Base-by-base conservation (phyloP, 108 stramenopile genomes). In the Skeletonema tropicum region DNA sequence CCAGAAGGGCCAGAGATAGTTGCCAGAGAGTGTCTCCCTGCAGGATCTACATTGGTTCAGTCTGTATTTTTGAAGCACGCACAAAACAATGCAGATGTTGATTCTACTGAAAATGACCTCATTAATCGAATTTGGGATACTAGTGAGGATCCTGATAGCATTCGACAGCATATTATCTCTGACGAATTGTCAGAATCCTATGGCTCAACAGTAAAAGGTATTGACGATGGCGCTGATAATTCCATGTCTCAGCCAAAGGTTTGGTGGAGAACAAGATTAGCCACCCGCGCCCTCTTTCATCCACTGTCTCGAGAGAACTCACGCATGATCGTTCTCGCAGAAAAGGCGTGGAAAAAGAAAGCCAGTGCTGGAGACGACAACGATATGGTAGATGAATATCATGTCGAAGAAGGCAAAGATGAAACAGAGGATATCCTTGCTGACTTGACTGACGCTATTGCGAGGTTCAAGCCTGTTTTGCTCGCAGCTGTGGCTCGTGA, bases 61-160 rank as follows among this genome's bases (percentile, higher is more conserved):
- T 75, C 68, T n/a, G 60, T 83, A 38, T 79, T 76, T 75, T 57
- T 65, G 70, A n/a, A 64, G 31, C 64, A 33, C 41, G 45, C 5
- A 63, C 64, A 74, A 25, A 73, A 84, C 64, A 77, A 84, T 25
- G 71, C 60, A 3, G 57, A 74, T 14, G 32, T 81, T 64, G 66
- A 71, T 25, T 57, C 64, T 10, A 61, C 64, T 23, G 80, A 81
- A 35, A 70, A 36, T 13, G 93, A 94, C 62, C 14, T 94, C 23
- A 29, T 71, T n/a, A 66, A 74, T 59, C 81, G 91, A 21, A 68
- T 94, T 49, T 92, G 91, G 91, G 86, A 84, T 25, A 66, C 69
- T 5, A 63, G 77, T 17, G 82, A 88, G 26, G 84, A 92, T 59
- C 73, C 87, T 14, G 78, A 85, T 42, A 31, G 42, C 36, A 67